Evolutionary conservation across 2,329 filamentous ascomycete species (phyloP), one percentile per base, ranked within the genome.

Genomic region (Aspergillus hortae): DNA sequence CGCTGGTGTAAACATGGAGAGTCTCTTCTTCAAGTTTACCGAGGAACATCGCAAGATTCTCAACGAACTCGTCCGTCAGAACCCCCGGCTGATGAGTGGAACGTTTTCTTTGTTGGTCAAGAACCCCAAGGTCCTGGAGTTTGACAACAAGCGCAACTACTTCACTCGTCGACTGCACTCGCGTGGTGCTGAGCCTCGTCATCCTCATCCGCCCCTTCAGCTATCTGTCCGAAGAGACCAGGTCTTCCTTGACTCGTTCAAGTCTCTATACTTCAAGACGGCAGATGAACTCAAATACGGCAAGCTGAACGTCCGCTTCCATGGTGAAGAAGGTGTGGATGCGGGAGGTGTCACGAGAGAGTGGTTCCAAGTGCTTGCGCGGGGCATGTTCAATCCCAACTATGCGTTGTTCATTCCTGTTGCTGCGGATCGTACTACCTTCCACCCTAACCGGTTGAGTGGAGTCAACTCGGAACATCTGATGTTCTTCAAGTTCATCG

Each of bases 141-240:
- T 99, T 65, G 94, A 99, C 76, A 99, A 99, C 77, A 99, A 99
- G 79, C 91, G 94, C 64, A 97, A 95, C 74, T 99, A 95, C 80
- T 99, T 99, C 79, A 96, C 86, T 68, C 88, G 94, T 55, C 92
- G 90, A 65, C 86, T 99, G 10, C 94, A 99, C 71, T 83, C 83
- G 43, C 84, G 88, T 46, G 81, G 81, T 48, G 82, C 83, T 49
- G 86, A 90, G 63, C 81, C 80, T 54, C 86, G 91, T 41, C 84
- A 89, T 48, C 80, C 87, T 6, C 84, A 89, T 61, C 84, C 84
- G 44, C 88, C 90, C 41, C 78, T 99, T 47, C 91, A 96, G 70
- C 83, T 99, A 44, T 87, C 87, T 53, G 89, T 99, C 53, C 89
- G 95, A 53, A 89, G 94, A 66, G 90, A 96, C 53, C 89, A 95